A percentile compares a stretch with the other conserved stretches of the same genome.
These are phyloP conservation scores for Scleromitrula shiraiana DNA, from an alignment of 2,329 filamentous ascomycete genomes.

Conservation along the genomic window DNA sequence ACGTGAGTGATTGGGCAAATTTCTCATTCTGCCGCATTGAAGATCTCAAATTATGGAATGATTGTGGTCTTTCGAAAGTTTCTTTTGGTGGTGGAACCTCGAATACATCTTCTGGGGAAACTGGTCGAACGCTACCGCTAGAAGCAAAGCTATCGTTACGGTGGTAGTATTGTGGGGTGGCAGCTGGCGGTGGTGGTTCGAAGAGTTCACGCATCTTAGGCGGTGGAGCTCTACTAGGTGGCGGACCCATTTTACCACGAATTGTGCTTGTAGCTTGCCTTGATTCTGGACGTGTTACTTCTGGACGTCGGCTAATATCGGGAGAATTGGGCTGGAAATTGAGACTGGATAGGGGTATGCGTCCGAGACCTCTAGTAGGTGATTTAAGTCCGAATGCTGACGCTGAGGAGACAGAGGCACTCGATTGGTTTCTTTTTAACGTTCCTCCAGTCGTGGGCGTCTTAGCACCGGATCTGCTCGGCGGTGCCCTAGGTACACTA, in stretches of 20 bases:
- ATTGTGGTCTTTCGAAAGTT: constrained; percentile 28
- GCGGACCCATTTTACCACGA: constrained; percentile 41
- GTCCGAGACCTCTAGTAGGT: constrained; percentile 61
- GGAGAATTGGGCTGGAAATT: constrained; percentile 72
- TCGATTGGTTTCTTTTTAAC: constrained; percentile 24
- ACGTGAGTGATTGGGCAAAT: constrained; percentile 22
- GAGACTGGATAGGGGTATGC: constrained; percentile 61
- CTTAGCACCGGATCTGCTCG: constrained; percentile 34
- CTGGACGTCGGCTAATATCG: constrained; percentile 46
- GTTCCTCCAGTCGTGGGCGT: constrained; percentile 43
- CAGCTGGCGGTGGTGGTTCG: constrained; percentile 38
- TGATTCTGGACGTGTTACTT: constrained; percentile 15
- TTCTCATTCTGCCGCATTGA: constrained; percentile 37
- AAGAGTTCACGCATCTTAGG: constrained; percentile 88
- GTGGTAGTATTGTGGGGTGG: constrained; percentile 47
- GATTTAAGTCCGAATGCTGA: constrained; percentile 34
- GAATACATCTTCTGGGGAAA: constrained; percentile 78
- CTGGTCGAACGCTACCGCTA: constrained; percentile 47
- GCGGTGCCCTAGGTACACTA: constrained; percentile 21
- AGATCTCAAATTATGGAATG: constrained; percentile 34
- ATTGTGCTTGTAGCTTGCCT: constrained; percentile 30
- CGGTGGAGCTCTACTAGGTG: constrained; percentile 59
- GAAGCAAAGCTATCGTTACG: constrained; percentile 40
- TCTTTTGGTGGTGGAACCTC: constrained; percentile 49
- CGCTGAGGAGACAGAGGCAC: constrained; percentile 12